phyloP scores from a whole-genome alignment of 2,329 filamentous ascomycete genomes.

The Helotiales sp. region DNA sequence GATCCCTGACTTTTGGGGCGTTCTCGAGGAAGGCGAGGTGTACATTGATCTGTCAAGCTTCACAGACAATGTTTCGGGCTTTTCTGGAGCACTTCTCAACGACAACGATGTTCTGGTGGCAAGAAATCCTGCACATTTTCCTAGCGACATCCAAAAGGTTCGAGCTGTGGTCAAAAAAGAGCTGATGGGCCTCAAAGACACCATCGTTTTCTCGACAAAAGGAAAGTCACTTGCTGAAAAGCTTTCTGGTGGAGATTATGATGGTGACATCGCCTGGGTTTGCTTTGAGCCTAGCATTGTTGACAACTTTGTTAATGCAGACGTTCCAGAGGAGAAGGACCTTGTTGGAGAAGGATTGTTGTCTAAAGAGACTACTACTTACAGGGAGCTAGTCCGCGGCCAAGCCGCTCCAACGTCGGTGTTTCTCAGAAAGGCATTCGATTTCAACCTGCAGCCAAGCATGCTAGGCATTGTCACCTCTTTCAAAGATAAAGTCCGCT shows the following conservation, averaged over 20 bases:
- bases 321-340: constrained; percentile 45
- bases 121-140: constrained; percentile 67
- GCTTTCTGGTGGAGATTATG: constrained; percentile 78
- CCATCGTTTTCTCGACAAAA: constrained; percentile 72
- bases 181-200: constrained; percentile 70
- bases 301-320: constrained; percentile 63
- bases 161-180: constrained; percentile 57
- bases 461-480: constrained; percentile 65
- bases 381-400: constrained; percentile 20
- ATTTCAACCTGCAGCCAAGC: constrained; percentile 56
- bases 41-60: constrained; percentile 69
- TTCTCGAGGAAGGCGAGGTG: constrained; percentile 64
- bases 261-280: constrained; percentile 76
- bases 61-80: constrained; percentile 49
- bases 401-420: constrained; percentile 25
- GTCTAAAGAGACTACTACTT: constrained; percentile 45
- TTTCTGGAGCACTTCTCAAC: constrained; percentile 54
- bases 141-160: constrained; percentile 72
- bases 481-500: constrained; percentile 63
- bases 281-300: constrained; percentile 72
- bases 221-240: constrained; percentile 68
- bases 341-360: constrained; percentile 51
- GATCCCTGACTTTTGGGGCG: constrained; percentile 63
- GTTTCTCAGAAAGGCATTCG: constrained; percentile 55
- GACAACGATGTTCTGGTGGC: constrained; percentile 65